Conservation (phyloP, 805 yeast species). For the Kodamaea kaohsiungensis region DNA sequence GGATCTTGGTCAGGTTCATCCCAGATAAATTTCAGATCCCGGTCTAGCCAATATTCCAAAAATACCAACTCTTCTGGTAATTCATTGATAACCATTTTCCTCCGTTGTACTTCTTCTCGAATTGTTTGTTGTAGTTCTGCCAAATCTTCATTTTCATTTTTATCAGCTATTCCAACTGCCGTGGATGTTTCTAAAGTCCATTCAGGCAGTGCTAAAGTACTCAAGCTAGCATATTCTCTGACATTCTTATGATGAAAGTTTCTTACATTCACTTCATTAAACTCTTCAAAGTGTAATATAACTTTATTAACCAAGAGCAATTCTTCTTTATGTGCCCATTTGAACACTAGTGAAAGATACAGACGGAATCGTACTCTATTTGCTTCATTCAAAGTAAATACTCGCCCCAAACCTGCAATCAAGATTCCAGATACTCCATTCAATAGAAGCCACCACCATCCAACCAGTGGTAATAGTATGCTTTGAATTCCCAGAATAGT, state of each 20-base stretch:
- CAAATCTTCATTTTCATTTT: neutral
- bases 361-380: constrained; percentile 32
- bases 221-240: constrained; percentile 19
- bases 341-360: constrained; percentile 28
- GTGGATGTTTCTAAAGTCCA: constrained; percentile 22
- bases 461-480: constrained; percentile 15
- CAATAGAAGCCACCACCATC: constrained; percentile 12
- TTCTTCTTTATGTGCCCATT: constrained; percentile 33
- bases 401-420: constrained; percentile 11
- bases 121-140: constrained; percentile 5
- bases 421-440: constrained; percentile 7
- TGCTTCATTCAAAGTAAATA: constrained; percentile 27
- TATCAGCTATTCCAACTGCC: constrained; percentile 13
- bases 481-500: constrained; percentile 23
- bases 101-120: constrained; percentile 21
- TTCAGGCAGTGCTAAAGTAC: constrained; percentile 18
- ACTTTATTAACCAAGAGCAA: constrained; percentile 32
- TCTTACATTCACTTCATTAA: constrained; percentile 39
- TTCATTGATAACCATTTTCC: constrained; percentile 39
- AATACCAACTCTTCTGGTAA: constrained; percentile 36
- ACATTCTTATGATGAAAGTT: constrained; percentile 40
- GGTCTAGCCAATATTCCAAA: constrained; percentile 38
- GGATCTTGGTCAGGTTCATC: constrained; percentile 51
- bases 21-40: constrained; percentile 41
- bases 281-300: constrained; percentile 43